Evolutionary conservation across 73 alveolate genomes (phyloP).

Genomic region (Symbiodinium pilosum): DNA sequence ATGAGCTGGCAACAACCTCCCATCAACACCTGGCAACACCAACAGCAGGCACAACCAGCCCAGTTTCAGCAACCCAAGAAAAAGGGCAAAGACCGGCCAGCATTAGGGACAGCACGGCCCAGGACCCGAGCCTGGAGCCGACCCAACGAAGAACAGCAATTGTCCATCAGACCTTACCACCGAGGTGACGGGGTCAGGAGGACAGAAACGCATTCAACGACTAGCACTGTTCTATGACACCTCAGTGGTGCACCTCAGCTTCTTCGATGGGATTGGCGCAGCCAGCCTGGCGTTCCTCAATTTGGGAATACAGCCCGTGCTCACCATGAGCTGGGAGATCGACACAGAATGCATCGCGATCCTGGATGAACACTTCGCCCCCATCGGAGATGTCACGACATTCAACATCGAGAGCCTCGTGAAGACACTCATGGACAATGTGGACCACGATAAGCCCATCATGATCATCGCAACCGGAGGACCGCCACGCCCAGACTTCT

Average conservation of each 20-base stretch:
- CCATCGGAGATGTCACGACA: too few relatives aligned
- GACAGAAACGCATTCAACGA: too few relatives aligned
- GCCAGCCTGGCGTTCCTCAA: not conserved
- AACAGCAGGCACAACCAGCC: too few relatives aligned
- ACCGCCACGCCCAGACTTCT: conserved; percentile 15
- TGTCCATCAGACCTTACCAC: not conserved
- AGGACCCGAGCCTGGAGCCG: not conserved
- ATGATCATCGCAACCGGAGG: not conserved
- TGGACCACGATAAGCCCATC: not conserved
- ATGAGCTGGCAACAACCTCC: too few relatives aligned
- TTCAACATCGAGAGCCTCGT: not conserved
- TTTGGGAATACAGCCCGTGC: not conserved
- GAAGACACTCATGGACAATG: not conserved
- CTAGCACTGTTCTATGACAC: not conserved
- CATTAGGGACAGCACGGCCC: conserved; percentile 13
- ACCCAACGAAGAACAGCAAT: not conserved
- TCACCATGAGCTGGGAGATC: not conserved
- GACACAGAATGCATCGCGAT: not conserved
- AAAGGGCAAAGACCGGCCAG: too few relatives aligned
- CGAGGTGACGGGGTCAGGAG: too few relatives aligned
- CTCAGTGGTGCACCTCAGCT: not conserved
- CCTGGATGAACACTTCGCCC: too few relatives aligned
- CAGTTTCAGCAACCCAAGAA: too few relatives aligned
- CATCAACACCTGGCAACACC: too few relatives aligned
- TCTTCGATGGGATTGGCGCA: conserved; percentile 20